A percentile compares a stretch with the other conserved stretches of the same genome.
These are phyloP conservation scores for Lindgomyces ingoldianus DNA, from an alignment of 495 filamentous ascomycete genomes.

Conservation along the genomic window DNA sequence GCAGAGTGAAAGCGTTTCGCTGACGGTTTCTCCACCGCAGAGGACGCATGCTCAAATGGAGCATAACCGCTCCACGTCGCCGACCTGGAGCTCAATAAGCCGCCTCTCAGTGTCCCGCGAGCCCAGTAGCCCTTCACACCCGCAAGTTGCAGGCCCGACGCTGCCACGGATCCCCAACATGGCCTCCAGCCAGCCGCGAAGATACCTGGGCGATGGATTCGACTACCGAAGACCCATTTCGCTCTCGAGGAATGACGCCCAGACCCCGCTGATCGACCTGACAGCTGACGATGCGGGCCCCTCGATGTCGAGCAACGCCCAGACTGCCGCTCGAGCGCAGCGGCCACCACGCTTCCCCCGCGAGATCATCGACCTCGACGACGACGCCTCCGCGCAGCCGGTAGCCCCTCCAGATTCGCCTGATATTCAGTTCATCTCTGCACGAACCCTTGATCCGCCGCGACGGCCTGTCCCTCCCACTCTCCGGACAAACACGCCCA, in stretches of 20 bases:
- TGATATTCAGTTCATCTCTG: conserved; percentile 36
- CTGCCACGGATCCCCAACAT: conserved; percentile 19
- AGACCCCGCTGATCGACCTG: conserved; percentile 53
- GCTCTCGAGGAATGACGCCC: neutral
- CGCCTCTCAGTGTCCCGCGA: conserved; percentile 23
- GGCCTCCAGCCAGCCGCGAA: conserved; percentile 38
- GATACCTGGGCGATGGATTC: conserved; percentile 52
- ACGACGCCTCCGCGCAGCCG: conserved; percentile 22
- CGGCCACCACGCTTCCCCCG: conserved; percentile 31
- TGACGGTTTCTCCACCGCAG: conserved; percentile 22
- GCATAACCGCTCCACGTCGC: conserved; percentile 12
- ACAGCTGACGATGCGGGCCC: conserved; percentile 44
- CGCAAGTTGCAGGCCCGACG: conserved; percentile 19
- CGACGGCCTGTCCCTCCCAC: neutral
- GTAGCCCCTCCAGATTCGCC: conserved; percentile 21
- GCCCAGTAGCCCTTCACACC: conserved; percentile 12
- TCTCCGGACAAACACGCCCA: neutral
- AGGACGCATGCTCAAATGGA: conserved; percentile 31
- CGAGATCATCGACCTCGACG: conserved; percentile 44
- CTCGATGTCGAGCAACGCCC: conserved; percentile 10
- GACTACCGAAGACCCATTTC: conserved; percentile 55
- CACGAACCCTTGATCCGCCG: conserved; percentile 25
- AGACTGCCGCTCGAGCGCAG: conserved; percentile 4
- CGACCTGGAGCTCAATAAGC: conserved; percentile 20
- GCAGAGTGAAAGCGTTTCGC: neutral